Evolutionary conservation across 129 eudicot species (phyloP), one percentile per base, ranked within the genome.

Genomic region (Pittosporum tobira): DNA sequence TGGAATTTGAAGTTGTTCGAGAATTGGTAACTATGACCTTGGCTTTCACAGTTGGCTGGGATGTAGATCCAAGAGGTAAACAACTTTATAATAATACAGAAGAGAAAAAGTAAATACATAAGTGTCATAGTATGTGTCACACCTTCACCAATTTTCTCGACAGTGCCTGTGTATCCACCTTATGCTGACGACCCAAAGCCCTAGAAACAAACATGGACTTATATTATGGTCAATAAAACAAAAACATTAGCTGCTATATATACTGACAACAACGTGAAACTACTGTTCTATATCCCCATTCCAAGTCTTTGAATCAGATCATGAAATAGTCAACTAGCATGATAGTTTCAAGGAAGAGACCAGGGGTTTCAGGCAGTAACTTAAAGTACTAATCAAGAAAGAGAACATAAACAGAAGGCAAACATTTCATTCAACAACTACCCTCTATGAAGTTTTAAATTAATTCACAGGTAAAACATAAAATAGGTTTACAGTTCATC

Each of bases 141-240:
- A 86, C 95, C 82, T 86, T 91, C 69, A 67, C 57, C 48, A 83
- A 76, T 70, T 73, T 78, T 62, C 76, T 76, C 57, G 78, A 54
- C 34, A 38, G 28, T 31, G 57, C 72, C 62, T 50, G 65, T 43
- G 58, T 36, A 28, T 71, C 80, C 70, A 49, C 55, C 29, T 65
- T 69, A 43, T 71, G 13, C 50, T 71, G 82, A 73, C 74, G 45
- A 27, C 68, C 61, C 30, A 85, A 69, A 37, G 65, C 68, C 87
- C 95, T 85, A 59, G 42, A 51, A 57, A 62, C 22, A 52, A 59
- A 59, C 31, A 71, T 25, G 31, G 51, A 45, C 49, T 28, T 13
- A 52, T 1, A 27, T 6, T 21, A 26, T 16, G 16, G 21, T 25
- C 2, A 18, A 26, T 26, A 26, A 51, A 51, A 6, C 58, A 27